Percentiles rank a stretch among this genome's conserved stretches.
These are phyloP conservation scores for Sclerotiophoma versabilis DNA, from an alignment of 2,329 filamentous ascomycete genomes.

Conservation along the genomic window DNA sequence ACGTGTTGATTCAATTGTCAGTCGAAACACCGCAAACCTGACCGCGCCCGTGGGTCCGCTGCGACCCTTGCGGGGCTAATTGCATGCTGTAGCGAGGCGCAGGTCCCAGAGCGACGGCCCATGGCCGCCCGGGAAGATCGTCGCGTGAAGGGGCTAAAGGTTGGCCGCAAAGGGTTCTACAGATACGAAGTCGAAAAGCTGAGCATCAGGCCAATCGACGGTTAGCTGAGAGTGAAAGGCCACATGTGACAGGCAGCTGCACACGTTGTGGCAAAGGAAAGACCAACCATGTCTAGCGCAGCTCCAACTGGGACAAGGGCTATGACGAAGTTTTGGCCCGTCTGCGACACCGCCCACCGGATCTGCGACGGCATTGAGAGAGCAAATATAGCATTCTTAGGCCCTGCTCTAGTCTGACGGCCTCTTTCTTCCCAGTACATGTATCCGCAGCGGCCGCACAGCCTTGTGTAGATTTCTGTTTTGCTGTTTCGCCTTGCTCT, in stretches of 20 bases:
- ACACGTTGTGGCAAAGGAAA: conserved; percentile 28
- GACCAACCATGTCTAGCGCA: conserved; percentile 13
- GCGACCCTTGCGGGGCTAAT: conserved; percentile 14
- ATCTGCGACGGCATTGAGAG: conserved; percentile 31
- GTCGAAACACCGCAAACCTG: conserved; percentile 3
- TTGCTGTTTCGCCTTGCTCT: conserved; percentile 25
- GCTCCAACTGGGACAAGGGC: conserved; percentile 10
- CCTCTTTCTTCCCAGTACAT: conserved; percentile 21
- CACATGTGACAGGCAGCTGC: conserved; percentile 8
- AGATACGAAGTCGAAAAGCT: conserved; percentile 10
- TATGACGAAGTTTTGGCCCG: conserved; percentile 21
- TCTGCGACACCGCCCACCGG: conserved; percentile 27
- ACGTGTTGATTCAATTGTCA: conserved; percentile 2
- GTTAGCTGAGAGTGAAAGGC: neutral
- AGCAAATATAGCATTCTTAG: conserved; percentile 36
- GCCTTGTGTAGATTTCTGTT: conserved; percentile 32
- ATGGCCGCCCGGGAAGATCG: conserved; percentile 8
- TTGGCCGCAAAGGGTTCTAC: conserved; percentile 1
- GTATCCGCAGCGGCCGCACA: conserved; percentile 16
- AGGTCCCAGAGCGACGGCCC: conserved; percentile 13
- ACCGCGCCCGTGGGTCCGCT: conserved; percentile 5
- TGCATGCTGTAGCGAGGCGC: conserved; percentile 17
- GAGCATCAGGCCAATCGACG: conserved; percentile 6
- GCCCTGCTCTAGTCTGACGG: conserved; percentile 24
- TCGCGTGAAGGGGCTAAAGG: conserved; percentile 3